Percentiles rank a stretch among this genome's conserved stretches.
Conservation (phyloP, 257 asterid species). For the Linaria vulgaris region DNA sequence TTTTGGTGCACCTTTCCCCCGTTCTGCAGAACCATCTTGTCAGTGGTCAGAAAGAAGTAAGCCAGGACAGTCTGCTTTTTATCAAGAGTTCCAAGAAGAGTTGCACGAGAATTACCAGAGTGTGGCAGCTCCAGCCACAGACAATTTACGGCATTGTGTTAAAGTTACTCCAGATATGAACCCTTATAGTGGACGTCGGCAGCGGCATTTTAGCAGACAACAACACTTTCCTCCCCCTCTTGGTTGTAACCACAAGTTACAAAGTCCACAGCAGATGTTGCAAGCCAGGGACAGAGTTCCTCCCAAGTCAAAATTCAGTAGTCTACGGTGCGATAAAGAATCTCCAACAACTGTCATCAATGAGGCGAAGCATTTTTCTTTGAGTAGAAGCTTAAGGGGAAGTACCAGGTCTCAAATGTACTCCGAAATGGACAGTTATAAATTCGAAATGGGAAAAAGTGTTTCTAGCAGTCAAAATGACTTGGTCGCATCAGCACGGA, state of each 20-base stretch:
- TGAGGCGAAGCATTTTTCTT: conserved; percentile 35
- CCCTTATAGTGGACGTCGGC: conserved; percentile 35
- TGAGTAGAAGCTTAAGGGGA: conserved; percentile 32
- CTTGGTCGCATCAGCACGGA: conserved; percentile 45
- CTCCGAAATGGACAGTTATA: conserved; percentile 34
- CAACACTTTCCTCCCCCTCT: conserved; percentile 31
- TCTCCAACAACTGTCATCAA: conserved; percentile 27
- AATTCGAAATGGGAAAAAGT: conserved; percentile 50
- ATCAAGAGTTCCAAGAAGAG: conserved; percentile 36
- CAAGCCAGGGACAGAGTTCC: conserved; percentile 40
- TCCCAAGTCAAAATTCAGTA: conserved; percentile 36
- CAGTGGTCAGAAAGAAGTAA: conserved; percentile 38
- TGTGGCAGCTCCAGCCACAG: conserved; percentile 19
- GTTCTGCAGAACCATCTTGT: conserved; percentile 36
- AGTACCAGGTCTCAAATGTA: conserved; percentile 34
- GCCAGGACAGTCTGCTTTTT: conserved; percentile 31
- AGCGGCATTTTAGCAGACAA: conserved; percentile 33
- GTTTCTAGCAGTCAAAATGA: conserved; percentile 32
- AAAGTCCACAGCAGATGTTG: conserved; percentile 40
- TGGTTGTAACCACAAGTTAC: conserved; percentile 31
- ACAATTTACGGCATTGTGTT: conserved; percentile 26
- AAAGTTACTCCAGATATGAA: conserved; percentile 27
- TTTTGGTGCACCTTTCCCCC: conserved; percentile 33
- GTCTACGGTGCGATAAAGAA: conserved; percentile 29
- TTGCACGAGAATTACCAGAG: conserved; percentile 23